These are phyloP conservation scores for Termitomyces titanicus DNA, from an alignment of 768 basidiomycete genomes.

Conservation along the genomic window DNA sequence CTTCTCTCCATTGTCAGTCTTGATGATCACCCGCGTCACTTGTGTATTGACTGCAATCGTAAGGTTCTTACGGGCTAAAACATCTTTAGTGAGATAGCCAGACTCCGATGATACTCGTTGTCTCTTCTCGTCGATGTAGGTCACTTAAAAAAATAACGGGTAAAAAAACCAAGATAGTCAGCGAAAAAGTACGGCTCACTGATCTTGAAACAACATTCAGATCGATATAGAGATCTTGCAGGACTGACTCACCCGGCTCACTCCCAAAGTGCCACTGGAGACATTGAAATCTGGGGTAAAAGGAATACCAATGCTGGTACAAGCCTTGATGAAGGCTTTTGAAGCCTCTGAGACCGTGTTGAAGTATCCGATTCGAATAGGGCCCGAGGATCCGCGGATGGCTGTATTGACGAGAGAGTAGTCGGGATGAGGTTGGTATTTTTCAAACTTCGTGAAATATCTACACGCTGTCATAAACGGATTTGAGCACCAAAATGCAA, in stretches of 20 bases:
- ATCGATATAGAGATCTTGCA: not conserved
- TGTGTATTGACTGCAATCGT: slow-evolving; percentile 54
- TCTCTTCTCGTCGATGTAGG: slow-evolving; percentile 52
- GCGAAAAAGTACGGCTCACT: slow-evolving; percentile 28
- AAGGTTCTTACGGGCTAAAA: slow-evolving; percentile 62
- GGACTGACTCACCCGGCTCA: slow-evolving; percentile 45
- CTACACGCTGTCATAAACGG: slow-evolving; percentile 25
- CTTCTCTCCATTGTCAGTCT: slow-evolving; percentile 31
- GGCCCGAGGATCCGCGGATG: slow-evolving; percentile 49
- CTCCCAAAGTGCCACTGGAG: slow-evolving; percentile 54
- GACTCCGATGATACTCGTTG: slow-evolving; percentile 60
- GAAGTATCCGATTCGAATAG: slow-evolving; percentile 57
- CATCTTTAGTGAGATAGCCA: slow-evolving; percentile 64
- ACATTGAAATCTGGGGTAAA: slow-evolving; percentile 63
- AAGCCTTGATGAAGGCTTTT: slow-evolving; percentile 54
- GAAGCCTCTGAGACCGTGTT: slow-evolving; percentile 42
- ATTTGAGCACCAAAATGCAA: not conserved
- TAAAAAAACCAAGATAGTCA: not conserved
- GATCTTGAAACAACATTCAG: slow-evolving; percentile 26
- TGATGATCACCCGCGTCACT: slow-evolving; percentile 58
- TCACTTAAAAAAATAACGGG: slow-evolving; percentile 41
- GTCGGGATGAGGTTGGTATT: slow-evolving; percentile 44
- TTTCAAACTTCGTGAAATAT: slow-evolving; percentile 70
- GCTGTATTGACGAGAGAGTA: slow-evolving; percentile 50
- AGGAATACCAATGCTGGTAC: slow-evolving; percentile 51